phyloP scores from a whole-genome alignment of 1,284 basidiomycete genomes.

The Melampsora larici-populina region DNA sequence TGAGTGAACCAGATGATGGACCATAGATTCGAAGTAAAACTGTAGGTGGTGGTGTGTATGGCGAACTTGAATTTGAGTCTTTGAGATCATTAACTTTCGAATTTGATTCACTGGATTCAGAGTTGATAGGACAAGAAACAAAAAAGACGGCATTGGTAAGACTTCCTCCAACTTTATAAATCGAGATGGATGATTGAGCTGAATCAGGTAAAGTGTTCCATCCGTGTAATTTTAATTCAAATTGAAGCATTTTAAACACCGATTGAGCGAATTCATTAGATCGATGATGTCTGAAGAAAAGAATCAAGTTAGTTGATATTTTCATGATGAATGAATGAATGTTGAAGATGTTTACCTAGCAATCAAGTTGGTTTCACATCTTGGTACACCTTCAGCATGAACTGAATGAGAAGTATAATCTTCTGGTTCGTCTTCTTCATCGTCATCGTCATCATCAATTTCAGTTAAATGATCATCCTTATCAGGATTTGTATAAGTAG shows the following conservation, averaged over 20 bases:
- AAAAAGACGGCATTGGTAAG: conserved; percentile 94
- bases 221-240: conserved; percentile 18
- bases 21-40: conserved; percentile 85
- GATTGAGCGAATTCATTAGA: conserved; percentile 15
- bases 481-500: too few relatives aligned
- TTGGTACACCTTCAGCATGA: conserved; percentile 34
- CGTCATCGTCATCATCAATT: neutral
- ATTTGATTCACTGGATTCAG: too few relatives aligned
- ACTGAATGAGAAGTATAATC: conserved; percentile 20
- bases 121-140: conserved; percentile 61
- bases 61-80: conserved; percentile 51
- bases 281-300: conserved; percentile 13
- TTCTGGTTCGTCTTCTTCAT: conserved; percentile 24
- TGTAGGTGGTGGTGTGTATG: conserved; percentile 59
- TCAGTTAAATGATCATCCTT: too few relatives aligned
- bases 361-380: conserved; percentile 2
- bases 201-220: conserved; percentile 22
- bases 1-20: conserved; percentile 74
- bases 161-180: conserved; percentile 63
- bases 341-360: conserved; percentile 6
- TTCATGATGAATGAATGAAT: neutral
- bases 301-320: neutral
- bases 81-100: neutral
- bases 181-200: conserved; percentile 33
- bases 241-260: conserved; percentile 20